Evolutionary conservation across 768 basidiomycete genomes (phyloP).

Genomic region (Boletus pseudo-olivaceus): DNA sequence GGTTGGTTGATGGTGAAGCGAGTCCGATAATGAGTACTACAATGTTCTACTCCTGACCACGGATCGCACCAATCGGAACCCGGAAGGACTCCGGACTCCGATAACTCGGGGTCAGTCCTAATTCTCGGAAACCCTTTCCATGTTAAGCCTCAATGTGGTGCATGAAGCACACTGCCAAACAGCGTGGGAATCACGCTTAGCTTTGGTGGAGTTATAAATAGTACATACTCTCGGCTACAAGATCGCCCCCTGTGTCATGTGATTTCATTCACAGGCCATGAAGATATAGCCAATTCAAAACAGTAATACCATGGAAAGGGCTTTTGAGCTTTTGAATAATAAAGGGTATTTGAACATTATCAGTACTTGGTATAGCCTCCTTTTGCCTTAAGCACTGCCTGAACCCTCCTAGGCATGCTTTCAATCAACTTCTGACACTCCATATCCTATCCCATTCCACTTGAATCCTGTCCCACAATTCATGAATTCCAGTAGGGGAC

Average conservation of each 20-base stretch:
- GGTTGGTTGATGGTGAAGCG: too few species aligned
- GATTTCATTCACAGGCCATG: not conserved
- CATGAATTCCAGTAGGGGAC: not conserved
- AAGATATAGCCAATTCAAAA: not conserved
- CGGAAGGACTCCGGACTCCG: too few species aligned
- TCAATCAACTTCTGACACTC: too few species aligned
- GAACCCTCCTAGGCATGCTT: too few species aligned
- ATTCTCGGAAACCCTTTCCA: too few species aligned
- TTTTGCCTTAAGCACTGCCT: too few species aligned
- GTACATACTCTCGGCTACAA: not conserved
- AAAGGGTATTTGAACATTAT: not conserved
- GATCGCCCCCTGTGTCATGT: not conserved
- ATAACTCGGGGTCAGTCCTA: too few species aligned
- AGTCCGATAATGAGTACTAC: too few species aligned
- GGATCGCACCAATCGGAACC: too few species aligned
- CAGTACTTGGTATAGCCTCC: not conserved
- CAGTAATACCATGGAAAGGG: not conserved
- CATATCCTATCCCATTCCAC: not conserved
- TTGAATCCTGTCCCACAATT: not conserved
- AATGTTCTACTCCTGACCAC: too few species aligned
- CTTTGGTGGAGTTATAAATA: not conserved
- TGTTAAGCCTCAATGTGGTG: too few species aligned
- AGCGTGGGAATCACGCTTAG: not conserved
- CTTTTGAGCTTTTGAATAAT: not conserved
- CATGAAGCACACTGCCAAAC: not conserved